Conservation (phyloP, 2,329 filamentous ascomycete genomes). For the Didymella glomerata region DNA sequence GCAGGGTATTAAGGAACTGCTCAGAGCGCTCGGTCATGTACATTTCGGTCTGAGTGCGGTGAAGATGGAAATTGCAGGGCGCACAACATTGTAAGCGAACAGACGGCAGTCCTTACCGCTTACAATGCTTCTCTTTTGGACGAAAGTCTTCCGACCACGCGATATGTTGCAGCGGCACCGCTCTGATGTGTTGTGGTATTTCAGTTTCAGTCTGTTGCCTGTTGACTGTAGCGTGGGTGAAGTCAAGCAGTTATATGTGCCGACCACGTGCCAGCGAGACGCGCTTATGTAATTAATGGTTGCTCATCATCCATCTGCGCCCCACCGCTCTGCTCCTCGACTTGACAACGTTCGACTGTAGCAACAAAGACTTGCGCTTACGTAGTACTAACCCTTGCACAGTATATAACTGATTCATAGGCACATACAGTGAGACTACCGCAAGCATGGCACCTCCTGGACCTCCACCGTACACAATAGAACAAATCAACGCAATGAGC, state of each 20-base stretch:
- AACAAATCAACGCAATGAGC: conserved; percentile 37
- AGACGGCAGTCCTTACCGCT: too few species aligned
- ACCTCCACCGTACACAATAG: conserved; percentile 38
- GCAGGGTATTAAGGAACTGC: too few species aligned
- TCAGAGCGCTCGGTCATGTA: too few species aligned
- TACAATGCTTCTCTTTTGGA: too few species aligned
- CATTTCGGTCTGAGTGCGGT: too few species aligned
- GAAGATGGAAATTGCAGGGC: too few species aligned
- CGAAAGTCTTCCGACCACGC: too few species aligned
- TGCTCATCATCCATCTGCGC: conserved; percentile 1
- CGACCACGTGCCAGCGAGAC: background rate
- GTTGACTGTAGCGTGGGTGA: too few species aligned
- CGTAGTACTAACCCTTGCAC: conserved; percentile 22
- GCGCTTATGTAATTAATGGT: background rate
- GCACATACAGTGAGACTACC: conserved; percentile 8
- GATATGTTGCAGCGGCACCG: too few species aligned
- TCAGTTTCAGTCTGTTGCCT: too few species aligned
- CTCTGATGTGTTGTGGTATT: too few species aligned
- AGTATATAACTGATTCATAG: conserved; percentile 18
- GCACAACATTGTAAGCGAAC: too few species aligned
- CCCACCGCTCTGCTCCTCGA: conserved; percentile 10
- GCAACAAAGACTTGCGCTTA: conserved; percentile 18
- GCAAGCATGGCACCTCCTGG: conserved; percentile 34
- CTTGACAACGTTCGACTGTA: conserved; percentile 5
- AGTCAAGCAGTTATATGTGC: background rate